phyloP scores from a whole-genome alignment of 2,329 filamentous ascomycete species.

The Colletotrichum cereale region DNA sequence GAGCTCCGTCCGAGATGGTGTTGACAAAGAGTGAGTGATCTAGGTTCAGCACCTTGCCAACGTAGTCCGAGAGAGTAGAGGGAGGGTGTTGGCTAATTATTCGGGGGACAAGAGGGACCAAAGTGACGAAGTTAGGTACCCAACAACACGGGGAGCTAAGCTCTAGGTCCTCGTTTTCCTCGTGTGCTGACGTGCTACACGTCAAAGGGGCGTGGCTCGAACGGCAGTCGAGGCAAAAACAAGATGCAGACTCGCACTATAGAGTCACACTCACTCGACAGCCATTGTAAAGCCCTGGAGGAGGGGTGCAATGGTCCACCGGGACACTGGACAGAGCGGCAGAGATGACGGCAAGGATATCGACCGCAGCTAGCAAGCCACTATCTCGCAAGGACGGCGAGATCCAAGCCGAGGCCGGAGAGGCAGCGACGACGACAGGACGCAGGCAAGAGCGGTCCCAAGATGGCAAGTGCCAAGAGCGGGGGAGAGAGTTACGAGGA shows the following conservation, averaged over 20 bases:
- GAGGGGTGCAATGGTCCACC: conserved; percentile 25
- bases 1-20: conserved; percentile 32
- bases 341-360: conserved; percentile 35
- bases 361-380: conserved; percentile 14
- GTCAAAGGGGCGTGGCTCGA: conserved; percentile 21
- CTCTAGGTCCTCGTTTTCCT: conserved; percentile 17
- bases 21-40: conserved; percentile 10
- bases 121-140: conserved; percentile 30
- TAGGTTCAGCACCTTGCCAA: conserved; percentile 10
- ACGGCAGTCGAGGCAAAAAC: conserved; percentile 27
- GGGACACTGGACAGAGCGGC: conserved; percentile 18
- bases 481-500: neutral
- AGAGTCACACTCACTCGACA: conserved; percentile 14
- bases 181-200: conserved; percentile 26
- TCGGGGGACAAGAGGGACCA: neutral
- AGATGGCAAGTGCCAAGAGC: conserved; percentile 4
- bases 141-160: conserved; percentile 26
- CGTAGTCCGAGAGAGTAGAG: neutral
- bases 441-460: neutral
- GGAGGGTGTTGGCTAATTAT: conserved; percentile 16
- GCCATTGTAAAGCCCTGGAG: conserved; percentile 27
- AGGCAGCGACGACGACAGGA: conserved; percentile 7
- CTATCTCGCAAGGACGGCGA: conserved; percentile 25
- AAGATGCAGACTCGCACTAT: conserved; percentile 6
- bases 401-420: neutral